phyloP scores from a whole-genome alignment of 1,139 yeast genomes.

The Kodamaea ohmeri region DNA sequence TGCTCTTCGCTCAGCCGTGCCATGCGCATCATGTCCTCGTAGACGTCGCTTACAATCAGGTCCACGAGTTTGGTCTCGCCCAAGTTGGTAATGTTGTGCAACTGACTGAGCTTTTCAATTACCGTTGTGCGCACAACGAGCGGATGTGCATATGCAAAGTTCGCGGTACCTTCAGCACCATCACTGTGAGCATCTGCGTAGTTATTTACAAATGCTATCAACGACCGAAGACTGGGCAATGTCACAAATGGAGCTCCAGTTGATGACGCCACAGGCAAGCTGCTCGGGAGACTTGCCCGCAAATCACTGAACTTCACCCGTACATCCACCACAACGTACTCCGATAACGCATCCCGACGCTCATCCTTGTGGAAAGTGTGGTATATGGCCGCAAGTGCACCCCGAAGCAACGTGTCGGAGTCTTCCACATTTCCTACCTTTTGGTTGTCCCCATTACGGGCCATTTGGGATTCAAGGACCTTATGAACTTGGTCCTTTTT shows the following conservation, averaged over 20 bases:
- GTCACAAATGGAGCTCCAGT: slow-evolving; percentile 56
- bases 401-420: slow-evolving; percentile 32
- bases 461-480: too few relatives aligned
- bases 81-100: slow-evolving; percentile 46
- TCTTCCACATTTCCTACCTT: too few relatives aligned
- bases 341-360: slow-evolving; percentile 18
- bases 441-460: too few relatives aligned
- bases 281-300: slow-evolving; percentile 54
- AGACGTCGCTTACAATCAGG: slow-evolving; percentile 54
- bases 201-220: slow-evolving; percentile 57
- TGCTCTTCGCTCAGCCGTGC: slow-evolving; percentile 51
- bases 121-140: slow-evolving; percentile 53
- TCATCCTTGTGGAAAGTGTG: slow-evolving; percentile 29
- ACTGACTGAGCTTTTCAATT: slow-evolving; percentile 56
- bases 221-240: slow-evolving; percentile 56
- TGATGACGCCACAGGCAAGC: slow-evolving; percentile 50
- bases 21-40: slow-evolving; percentile 54
- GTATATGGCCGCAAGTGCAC: slow-evolving; percentile 45
- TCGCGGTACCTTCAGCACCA: slow-evolving; percentile 5
- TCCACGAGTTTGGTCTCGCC: slow-evolving; percentile 53
- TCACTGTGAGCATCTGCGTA: slow-evolving; percentile 19
- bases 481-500: not conserved
- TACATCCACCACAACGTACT: slow-evolving; percentile 64
- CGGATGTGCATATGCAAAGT: slow-evolving; percentile 19
- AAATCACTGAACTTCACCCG: slow-evolving; percentile 61